Evolutionary conservation across 2,329 filamentous ascomycete genomes (phyloP), one percentile per base, ranked within the genome.

Genomic region (Penicillium freii): DNA sequence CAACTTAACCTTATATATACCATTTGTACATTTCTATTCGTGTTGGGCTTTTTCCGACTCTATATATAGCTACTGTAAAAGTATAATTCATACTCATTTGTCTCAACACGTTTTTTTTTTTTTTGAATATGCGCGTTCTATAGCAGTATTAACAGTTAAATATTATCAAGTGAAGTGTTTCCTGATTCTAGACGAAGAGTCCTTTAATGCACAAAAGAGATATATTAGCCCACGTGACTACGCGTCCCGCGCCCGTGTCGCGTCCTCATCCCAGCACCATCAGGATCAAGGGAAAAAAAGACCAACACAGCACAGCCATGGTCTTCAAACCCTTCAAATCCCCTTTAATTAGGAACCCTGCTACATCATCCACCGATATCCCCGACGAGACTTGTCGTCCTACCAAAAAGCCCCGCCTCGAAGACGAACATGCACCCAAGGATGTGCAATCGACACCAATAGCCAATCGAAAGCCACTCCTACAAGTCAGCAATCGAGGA

Each of bases 261-360:
- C 62, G 66, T 61, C 56, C 40, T 59, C 45, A 29, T 21, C 40
- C 7, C 17, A n/a, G 49, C 57, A 31, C 54, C 50, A 43, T 23
- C 21, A 55, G 39, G 3, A 38, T 15, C 23, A 34, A 44, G 23
- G 29, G 23, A 11, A 21, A 23, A 43, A 38, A 58, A 31, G 21
- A 53, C 49, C 47, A 57, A 33, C 31, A 50, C 25, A 59, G 55
- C 52, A 50, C 25, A 59, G 55, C 52, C 58, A 78, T 78, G 75
- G 71, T 75, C 53, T 78, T 77, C 57, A 79, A 78, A 62, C 77
- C 77, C 6, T 80, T 80, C 55, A 76, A 74, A 42, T 74, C 77
- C 48, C 75, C 77, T 63, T 72, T 75, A 29, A 74, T 78, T 49
- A 74, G 70, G 64, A 77, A 75, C 38, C 58, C 67, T 8, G 25